A percentile compares a stretch with the other conserved stretches of the same genome.
Conservation (phyloP, 192 early-diverging fungal genomes). For the Entophlyctis helioformis region DNA sequence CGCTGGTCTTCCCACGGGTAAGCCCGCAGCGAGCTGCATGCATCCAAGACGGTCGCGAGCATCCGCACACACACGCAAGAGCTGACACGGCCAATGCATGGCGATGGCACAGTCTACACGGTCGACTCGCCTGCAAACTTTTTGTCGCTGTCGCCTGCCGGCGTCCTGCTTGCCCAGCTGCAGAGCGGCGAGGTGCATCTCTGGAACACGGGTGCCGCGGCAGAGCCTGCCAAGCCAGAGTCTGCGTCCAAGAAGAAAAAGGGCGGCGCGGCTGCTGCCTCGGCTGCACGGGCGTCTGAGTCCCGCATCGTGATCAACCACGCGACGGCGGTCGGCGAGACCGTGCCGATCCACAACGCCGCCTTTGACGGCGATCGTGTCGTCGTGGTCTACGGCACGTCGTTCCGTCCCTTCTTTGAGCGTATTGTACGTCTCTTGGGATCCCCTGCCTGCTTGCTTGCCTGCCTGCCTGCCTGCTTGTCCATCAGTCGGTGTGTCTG, state of each 20-base stretch:
- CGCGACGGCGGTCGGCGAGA: neutral
- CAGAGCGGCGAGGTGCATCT: constrained; percentile 20
- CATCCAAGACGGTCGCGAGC: neutral
- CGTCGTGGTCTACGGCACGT: constrained; percentile 18
- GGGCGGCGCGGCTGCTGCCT: neutral
- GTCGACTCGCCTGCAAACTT: too few species aligned
- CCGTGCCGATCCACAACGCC: constrained; percentile 14
- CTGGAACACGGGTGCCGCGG: constrained; percentile 6
- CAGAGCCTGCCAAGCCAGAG: neutral
- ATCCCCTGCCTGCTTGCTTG: too few species aligned
- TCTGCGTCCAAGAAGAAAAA: constrained; percentile 8
- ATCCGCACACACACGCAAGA: too few species aligned
- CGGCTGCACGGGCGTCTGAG: neutral
- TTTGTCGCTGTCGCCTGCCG: too few species aligned
- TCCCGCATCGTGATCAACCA: constrained; percentile 1
- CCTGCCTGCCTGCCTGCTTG: too few species aligned
- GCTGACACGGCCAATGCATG: too few species aligned
- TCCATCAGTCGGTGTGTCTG: neutral
- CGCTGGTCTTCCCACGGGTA: neutral
- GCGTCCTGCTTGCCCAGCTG: constrained; percentile 11
- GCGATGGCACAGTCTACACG: too few species aligned
- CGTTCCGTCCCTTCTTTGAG: constrained; percentile 25
- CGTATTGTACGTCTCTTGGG: constrained; percentile 4
- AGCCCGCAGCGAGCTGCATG: neutral
- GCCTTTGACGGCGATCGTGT: constrained; percentile 11